Evolutionary conservation across 75 land plant genomes (phyloP), one percentile per base, ranked within the genome.

Genomic region (Azolla pinnata): DNA sequence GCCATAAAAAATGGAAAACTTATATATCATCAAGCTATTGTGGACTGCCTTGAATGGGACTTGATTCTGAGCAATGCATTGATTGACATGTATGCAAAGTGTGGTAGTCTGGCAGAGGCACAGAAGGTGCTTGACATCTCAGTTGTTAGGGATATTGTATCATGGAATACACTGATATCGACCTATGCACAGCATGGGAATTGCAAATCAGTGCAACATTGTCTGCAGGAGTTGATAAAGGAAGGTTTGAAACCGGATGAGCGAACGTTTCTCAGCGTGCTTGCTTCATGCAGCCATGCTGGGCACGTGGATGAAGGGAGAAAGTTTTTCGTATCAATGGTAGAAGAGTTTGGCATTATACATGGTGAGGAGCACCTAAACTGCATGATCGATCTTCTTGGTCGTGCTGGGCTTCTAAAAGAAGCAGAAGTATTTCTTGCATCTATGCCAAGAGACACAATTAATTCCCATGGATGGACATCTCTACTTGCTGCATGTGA

Each of bases 251-350:
- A 18, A 14, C 64, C 68, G 17, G 50, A 65, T 65, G 33, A 57
- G 4, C 44, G 55, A 45, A 65, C 68, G 0, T 30, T 65, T 1
- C 9, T 54, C 0, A 28, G 40, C 33, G 50, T 72, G 23, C 68
- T 72, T 33, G 21, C 68, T 0, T 67, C 68, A 0, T 57, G 59
- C n/a, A 29, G 59, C 23, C 59, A 57, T 32, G 59, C 42, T 14
- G 59, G 59, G 16, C 34, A 2, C 14, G 34, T 57, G 31, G 34
- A 57, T 1, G 34, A 31, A n/a, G 59, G 59, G 2, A 20, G 59
- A 5, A 9, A 57, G 2, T 57, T 1, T 32, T 57, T 57, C 20
- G 8, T 29, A 17, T 32, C 34, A 16, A 57, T 57, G 59, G 26
- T 57, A n/a, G 26, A 57, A 19, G 34, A 33, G 4, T 57, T 19